A percentile compares a stretch with the other conserved stretches of the same genome.
phyloP scores from a whole-genome alignment of 108 stramenopile genomes.

The Aureococcus anophagefferens region DNA sequence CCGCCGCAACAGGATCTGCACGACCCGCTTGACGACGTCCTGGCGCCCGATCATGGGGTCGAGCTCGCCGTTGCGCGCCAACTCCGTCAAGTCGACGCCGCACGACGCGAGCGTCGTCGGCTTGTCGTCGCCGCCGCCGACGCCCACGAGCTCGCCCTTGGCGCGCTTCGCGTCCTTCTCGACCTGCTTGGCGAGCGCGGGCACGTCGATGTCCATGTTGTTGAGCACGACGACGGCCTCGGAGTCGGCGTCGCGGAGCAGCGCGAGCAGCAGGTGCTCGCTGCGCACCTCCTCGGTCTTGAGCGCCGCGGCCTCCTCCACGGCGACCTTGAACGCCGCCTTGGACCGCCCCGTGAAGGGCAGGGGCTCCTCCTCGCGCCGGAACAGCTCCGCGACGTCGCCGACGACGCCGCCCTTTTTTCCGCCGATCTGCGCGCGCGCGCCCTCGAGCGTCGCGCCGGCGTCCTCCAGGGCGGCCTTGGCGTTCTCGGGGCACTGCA shows the following conservation, averaged over 20 bases:
- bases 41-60: slow-evolving; percentile 29
- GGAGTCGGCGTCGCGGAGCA: slow-evolving; percentile 41
- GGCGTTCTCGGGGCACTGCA: neutral
- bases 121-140: neutral
- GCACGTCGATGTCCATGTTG: slow-evolving; percentile 20
- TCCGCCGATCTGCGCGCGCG: neutral
- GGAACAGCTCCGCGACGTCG: neutral
- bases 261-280: slow-evolving; percentile 50
- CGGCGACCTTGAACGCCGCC: slow-evolving; percentile 26
- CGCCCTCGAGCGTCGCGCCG: neutral
- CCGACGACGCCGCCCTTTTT: neutral
- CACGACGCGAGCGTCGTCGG: slow-evolving; percentile 12
- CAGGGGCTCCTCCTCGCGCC: slow-evolving; percentile 9
- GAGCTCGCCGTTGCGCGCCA: slow-evolving; percentile 20
- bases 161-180: slow-evolving; percentile 9
- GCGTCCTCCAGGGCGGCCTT: neutral
- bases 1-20: slow-evolving; percentile 62
- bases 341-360: slow-evolving; percentile 44
- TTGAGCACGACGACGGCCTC: slow-evolving; percentile 39
- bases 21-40: slow-evolving; percentile 51
- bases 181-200: slow-evolving; percentile 5
- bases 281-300: slow-evolving; percentile 31
- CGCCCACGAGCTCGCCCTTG: neutral
- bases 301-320: slow-evolving; percentile 40
- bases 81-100: slow-evolving; percentile 18